Evolutionary conservation across 2,329 filamentous ascomycete species (phyloP).

Genomic region (Claviceps cyperi): DNA sequence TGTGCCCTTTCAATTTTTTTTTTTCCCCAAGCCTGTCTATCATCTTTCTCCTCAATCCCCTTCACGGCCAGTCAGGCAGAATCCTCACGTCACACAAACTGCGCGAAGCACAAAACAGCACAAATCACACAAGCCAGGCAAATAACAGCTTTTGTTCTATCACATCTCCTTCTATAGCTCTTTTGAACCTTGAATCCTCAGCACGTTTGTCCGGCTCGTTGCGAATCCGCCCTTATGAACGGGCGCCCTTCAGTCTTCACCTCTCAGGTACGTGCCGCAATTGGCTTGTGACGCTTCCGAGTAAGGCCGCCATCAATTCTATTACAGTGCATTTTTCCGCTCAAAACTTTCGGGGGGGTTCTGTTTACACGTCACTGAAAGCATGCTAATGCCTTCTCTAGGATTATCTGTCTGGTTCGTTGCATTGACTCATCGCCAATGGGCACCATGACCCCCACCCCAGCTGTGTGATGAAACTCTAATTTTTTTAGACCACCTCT

Average conservation of each 20-base stretch:
- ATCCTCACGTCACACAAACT: conserved; percentile 1
- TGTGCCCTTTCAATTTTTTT: background rate
- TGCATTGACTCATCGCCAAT: conserved; percentile 24
- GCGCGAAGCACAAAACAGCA: background rate
- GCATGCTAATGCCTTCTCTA: conserved; percentile 31
- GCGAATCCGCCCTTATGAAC: conserved; percentile 63
- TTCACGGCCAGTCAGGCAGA: conserved; percentile 5
- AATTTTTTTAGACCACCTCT: conserved; percentile 24
- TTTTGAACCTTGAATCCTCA: conserved; percentile 6
- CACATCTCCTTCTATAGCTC: conserved; percentile 6
- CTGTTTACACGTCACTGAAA: background rate
- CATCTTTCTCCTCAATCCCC: background rate
- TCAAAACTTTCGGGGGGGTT: background rate
- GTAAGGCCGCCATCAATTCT: background rate
- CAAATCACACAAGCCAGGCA: background rate
- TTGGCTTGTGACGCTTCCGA: background rate
- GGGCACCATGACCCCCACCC: conserved; percentile 8
- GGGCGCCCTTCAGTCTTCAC: conserved; percentile 73
- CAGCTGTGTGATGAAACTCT: conserved; percentile 14
- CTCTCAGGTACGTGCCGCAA: conserved; percentile 52
- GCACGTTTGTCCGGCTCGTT: conserved; percentile 17
- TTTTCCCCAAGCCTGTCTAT: background rate
- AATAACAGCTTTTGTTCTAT: background rate
- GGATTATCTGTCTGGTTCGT: conserved; percentile 66
- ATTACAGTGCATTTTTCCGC: background rate